These are phyloP conservation scores for Orbilia brochopaga DNA, from an alignment of 2,329 filamentous ascomycete genomes.

Conservation along the genomic window DNA sequence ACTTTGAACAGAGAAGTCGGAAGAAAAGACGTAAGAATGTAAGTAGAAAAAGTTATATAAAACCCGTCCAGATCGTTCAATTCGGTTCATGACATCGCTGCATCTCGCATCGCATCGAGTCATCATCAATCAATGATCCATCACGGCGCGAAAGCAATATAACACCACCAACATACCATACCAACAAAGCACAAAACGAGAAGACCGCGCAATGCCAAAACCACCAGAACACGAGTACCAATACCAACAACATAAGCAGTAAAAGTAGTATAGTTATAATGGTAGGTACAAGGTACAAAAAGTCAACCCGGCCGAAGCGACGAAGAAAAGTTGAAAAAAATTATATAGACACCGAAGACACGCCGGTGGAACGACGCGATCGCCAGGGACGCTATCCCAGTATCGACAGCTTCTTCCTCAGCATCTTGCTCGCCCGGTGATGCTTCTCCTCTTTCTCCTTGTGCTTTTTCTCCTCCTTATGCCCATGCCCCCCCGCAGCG, in stretches of 20 bases:
- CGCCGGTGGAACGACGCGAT: neutral
- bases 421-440: conserved; percentile 45
- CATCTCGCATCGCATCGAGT: conserved; percentile 10
- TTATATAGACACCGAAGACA: neutral
- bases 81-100: conserved; percentile 12
- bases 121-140: conserved; percentile 13
- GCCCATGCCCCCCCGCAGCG: too few species aligned
- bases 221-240: conserved; percentile 12
- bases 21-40: too few species aligned
- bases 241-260: neutral
- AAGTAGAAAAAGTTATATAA: too few species aligned
- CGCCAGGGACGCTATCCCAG: conserved; percentile 37
- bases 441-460: conserved; percentile 41
- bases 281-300: conserved; percentile 11
- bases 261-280: neutral
- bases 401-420: conserved; percentile 50
- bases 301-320: conserved; percentile 4
- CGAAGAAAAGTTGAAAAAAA: conserved; percentile 5
- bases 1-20: too few species aligned
- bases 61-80: neutral
- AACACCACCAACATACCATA: conserved; percentile 47
- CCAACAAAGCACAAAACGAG: conserved; percentile 2
- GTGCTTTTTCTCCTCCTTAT: conserved; percentile 42
- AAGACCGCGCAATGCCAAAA: conserved; percentile 39
- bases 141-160: conserved; percentile 22